Percentiles rank a stretch among this genome's conserved stretches.
Evolutionary conservation across 2,329 filamentous ascomycete genomes (phyloP).

Genomic region (Diaporthe sp.): DNA sequence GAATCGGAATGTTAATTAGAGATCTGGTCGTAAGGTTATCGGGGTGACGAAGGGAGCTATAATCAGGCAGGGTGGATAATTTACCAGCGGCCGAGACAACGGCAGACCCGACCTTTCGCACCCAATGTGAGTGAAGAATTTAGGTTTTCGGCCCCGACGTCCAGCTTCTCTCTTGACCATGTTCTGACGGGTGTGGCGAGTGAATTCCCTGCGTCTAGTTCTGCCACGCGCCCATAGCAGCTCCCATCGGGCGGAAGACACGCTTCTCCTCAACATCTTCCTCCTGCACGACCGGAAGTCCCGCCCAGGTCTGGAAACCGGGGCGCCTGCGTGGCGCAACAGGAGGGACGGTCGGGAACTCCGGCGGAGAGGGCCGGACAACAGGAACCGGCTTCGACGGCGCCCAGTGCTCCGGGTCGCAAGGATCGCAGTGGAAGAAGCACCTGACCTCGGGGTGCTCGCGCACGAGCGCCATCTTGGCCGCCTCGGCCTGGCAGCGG

Average conservation of each 20-base stretch:
- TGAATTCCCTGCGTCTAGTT: too few relatives aligned
- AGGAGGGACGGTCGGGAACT: not conserved
- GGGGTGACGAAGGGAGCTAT: too few relatives aligned
- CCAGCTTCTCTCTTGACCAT: not conserved
- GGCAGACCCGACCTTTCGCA: too few relatives aligned
- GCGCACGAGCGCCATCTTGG: slow-evolving; percentile 48
- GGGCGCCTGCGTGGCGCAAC: not conserved
- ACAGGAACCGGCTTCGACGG: not conserved
- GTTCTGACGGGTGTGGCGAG: not conserved
- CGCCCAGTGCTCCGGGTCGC: slow-evolving; percentile 29
- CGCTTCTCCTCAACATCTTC: not conserved
- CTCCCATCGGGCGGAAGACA: not conserved
- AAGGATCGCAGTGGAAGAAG: slow-evolving; percentile 42
- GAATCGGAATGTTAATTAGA: not conserved
- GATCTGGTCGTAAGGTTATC: not conserved
- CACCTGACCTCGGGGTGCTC: slow-evolving; percentile 43
- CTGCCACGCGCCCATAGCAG: not conserved
- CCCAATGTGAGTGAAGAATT: too few relatives aligned
- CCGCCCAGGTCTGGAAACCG: not conserved
- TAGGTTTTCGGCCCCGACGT: not conserved
- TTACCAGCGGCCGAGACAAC: not conserved
- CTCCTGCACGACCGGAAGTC: not conserved
- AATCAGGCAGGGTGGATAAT: too few relatives aligned
- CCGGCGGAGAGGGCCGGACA: not conserved
- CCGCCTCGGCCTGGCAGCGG: slow-evolving; percentile 66